These are phyloP conservation scores for Aspergillus sp. DNA, from an alignment of 2,329 filamentous ascomycete genomes.

Conservation along the genomic window DNA sequence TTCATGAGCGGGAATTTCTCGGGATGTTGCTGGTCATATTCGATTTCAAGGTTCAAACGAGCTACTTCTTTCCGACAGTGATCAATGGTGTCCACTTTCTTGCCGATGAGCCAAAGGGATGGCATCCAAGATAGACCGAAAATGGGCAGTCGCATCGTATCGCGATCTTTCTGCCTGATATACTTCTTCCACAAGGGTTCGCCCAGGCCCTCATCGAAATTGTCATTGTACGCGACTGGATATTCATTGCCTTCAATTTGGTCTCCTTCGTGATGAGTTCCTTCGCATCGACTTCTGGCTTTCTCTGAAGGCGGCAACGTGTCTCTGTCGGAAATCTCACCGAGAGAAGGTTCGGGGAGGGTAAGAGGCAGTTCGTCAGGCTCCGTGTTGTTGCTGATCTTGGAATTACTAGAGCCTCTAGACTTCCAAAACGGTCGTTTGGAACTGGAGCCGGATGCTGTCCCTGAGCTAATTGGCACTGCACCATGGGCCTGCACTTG, in stretches of 20 bases:
- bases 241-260: slow-evolving; percentile 49
- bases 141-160: slow-evolving; percentile 73
- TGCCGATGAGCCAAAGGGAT: slow-evolving; percentile 72
- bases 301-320: slow-evolving; percentile 4
- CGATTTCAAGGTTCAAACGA: slow-evolving; percentile 85
- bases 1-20: slow-evolving; percentile 91
- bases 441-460: slow-evolving; percentile 10
- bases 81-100: slow-evolving; percentile 94
- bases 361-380: slow-evolving; percentile 38
- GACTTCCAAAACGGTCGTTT: slow-evolving; percentile 34
- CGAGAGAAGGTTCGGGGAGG: slow-evolving; percentile 25
- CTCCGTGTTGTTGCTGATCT: slow-evolving; percentile 20
- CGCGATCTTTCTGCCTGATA: slow-evolving; percentile 75
- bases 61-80: slow-evolving; percentile 85
- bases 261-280: slow-evolving; percentile 23
- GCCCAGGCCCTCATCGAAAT: slow-evolving; percentile 60
- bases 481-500: slow-evolving; percentile 1
- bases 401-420: slow-evolving; percentile 30
- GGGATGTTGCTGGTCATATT: slow-evolving; percentile 78
- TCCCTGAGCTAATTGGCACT: not conserved
- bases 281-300: slow-evolving; percentile 9
- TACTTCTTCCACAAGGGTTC: slow-evolving; percentile 78
- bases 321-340: slow-evolving; percentile 1
- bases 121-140: slow-evolving; percentile 68
- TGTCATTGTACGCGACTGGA: slow-evolving; percentile 59